A percentile compares a stretch with the other conserved stretches of the same genome.
Conservation (phyloP, 1,284 basidiomycete genomes). For the Butyriboletus appendiculatus region DNA sequence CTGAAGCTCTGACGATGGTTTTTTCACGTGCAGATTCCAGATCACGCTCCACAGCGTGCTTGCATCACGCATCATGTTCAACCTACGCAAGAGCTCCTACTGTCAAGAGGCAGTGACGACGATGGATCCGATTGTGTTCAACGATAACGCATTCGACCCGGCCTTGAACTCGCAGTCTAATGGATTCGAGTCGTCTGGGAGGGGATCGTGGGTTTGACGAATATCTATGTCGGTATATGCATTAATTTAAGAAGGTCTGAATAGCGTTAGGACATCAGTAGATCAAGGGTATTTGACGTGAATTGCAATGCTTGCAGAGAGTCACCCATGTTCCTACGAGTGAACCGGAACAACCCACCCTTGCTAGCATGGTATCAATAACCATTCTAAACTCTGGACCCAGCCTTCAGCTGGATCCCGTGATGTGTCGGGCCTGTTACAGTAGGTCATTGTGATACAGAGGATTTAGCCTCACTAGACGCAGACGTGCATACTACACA, state of each 20-base stretch:
- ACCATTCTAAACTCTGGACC: too few relatives aligned
- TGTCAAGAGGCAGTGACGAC: neutral
- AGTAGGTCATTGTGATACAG: too few relatives aligned
- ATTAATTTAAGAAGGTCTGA: neutral
- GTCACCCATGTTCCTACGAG: neutral
- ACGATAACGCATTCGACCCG: neutral
- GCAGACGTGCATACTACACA: too few relatives aligned
- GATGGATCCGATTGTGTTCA: neutral
- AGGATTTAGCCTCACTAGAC: too few relatives aligned
- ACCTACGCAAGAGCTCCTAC: slow-evolving; percentile 6
- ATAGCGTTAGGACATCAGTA: neutral
- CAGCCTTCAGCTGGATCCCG: too few relatives aligned
- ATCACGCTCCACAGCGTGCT: slow-evolving; percentile 15
- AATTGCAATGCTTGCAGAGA: too few relatives aligned
- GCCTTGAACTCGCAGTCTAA: neutral
- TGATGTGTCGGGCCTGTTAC: too few relatives aligned
- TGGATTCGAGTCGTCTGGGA: neutral
- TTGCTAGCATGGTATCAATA: too few relatives aligned
- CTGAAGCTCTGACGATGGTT: neutral
- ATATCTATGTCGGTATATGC: neutral
- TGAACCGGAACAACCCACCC: neutral
- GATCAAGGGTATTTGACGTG: neutral
- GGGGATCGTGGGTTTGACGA: neutral
- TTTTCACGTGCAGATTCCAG: slow-evolving; percentile 3
- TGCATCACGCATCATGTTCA: slow-evolving; percentile 18